These are phyloP conservation scores for Geoglossum glabrum DNA, from an alignment of 495 filamentous ascomycete species.

Conservation along the genomic window DNA sequence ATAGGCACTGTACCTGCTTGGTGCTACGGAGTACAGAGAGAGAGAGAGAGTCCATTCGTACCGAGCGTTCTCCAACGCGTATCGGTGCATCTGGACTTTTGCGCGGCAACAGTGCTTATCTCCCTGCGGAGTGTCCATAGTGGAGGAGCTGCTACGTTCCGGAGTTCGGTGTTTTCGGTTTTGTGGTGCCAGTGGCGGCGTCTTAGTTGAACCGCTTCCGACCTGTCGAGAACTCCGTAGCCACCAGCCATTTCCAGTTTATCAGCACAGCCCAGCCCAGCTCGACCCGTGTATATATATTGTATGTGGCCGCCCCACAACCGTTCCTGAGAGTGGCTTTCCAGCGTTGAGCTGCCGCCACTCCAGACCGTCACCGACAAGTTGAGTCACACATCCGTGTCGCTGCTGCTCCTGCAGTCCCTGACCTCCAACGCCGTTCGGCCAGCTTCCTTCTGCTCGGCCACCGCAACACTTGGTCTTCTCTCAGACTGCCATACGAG, in stretches of 20 bases:
- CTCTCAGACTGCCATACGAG: background rate
- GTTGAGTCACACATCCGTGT: background rate
- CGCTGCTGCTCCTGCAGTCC: slow-evolving; percentile 1
- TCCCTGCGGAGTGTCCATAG: too few relatives aligned
- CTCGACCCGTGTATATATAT: background rate
- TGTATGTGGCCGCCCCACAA: background rate
- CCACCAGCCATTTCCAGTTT: too few relatives aligned
- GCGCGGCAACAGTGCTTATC: background rate
- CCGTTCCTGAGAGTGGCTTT: background rate
- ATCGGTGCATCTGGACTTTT: background rate
- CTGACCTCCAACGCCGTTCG: background rate
- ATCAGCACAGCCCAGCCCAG: too few relatives aligned
- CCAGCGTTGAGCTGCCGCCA: background rate
- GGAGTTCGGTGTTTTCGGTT: background rate
- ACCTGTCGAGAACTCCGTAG: background rate
- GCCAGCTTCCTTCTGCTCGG: background rate
- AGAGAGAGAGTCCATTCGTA: too few relatives aligned
- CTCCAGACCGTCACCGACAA: background rate
- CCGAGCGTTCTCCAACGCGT: background rate
- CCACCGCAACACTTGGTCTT: background rate
- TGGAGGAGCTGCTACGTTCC: too few relatives aligned
- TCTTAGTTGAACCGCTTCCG: background rate
- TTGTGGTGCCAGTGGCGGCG: background rate
- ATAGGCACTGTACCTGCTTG: too few relatives aligned
- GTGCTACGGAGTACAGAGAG: too few relatives aligned